Evolutionary conservation across 495 filamentous ascomycete species (phyloP), one percentile per base, ranked within the genome.

Genomic region (Aspergillus cristatus): DNA sequence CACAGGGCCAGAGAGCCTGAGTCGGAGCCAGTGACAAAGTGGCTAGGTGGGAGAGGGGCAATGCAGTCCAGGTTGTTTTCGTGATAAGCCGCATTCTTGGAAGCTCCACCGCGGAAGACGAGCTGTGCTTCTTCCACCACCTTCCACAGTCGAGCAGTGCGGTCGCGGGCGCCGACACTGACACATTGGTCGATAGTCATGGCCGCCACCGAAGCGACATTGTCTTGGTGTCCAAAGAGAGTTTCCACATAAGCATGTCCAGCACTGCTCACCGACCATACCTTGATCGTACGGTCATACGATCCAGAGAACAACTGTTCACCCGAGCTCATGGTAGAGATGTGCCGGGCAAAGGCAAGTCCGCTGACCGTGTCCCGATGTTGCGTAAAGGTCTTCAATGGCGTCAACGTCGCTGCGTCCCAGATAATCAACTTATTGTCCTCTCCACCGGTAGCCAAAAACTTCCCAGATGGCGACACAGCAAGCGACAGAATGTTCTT

Each of bases 141-240:
- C 58, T 97, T 98, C 91, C 91, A 98, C 43, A 95, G 60, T 18
- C 91, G 71, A n/a, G 88, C 89, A 1, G 91, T 94, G 15, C 90
- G 80, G 54, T 98, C 91, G 34, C 90, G 72, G 18, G 82, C 82
- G 41, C 91, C 91, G 14, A 94, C 91, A 43, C 79, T 86, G 37
- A 97, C 70, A 56, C 91, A 96, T 24, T 86, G 79, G 60, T 98
- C 91, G 37, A 83, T 76, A 10, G 76, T 78, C 48, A 94, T 72
- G 5, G 88, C 85, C 28, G 83, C 79, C 37, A 98, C 71, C 47
- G 84, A 82, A 26, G 88, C 69, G 28, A 96, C 82, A 43, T 81
- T 72, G 52, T 97, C 91, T 53, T 96, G 88, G 60, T 98, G 91
- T 7, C 91, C 91, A 60, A 95, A 95, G 1, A 98, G 69, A 0